These are phyloP conservation scores for Didymella glomerata DNA, from an alignment of 2,329 filamentous ascomycete species.

Conservation along the genomic window DNA sequence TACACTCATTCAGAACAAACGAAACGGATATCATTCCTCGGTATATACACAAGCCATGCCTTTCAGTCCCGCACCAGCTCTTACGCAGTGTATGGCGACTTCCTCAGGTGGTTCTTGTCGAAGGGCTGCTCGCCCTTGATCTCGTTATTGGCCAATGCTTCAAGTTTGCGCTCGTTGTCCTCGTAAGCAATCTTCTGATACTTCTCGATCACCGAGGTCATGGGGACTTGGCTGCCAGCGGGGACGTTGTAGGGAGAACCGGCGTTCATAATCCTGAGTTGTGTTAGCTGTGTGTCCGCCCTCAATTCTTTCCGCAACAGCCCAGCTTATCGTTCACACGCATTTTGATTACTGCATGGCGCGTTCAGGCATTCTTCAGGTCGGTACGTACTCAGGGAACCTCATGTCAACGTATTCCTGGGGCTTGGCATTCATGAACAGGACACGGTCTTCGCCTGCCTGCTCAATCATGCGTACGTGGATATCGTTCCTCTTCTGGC, in stretches of 20 bases:
- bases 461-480: constrained; percentile 69
- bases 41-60: constrained; percentile 30
- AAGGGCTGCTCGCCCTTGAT: constrained; percentile 48
- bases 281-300: constrained; percentile 24
- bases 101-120: constrained; percentile 33
- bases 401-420: constrained; percentile 63
- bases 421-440: constrained; percentile 62
- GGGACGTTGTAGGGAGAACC: constrained; percentile 70
- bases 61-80: background rate
- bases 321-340: background rate
- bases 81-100: constrained; percentile 32
- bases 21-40: constrained; percentile 37
- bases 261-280: constrained; percentile 66
- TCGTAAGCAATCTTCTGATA: constrained; percentile 67
- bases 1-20: constrained; percentile 16
- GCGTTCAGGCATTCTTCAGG: background rate
- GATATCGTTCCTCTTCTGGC: constrained; percentile 65
- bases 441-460: constrained; percentile 68
- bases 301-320: background rate
- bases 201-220: constrained; percentile 68
- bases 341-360: background rate
- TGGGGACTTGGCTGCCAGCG: constrained; percentile 67
- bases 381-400: constrained; percentile 69
- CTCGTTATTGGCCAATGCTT: constrained; percentile 46
- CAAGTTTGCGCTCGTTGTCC: constrained; percentile 64